Evolutionary conservation across 192 early-diverging fungal species (phyloP).

Genomic region (Paraglomus brasilianum): DNA sequence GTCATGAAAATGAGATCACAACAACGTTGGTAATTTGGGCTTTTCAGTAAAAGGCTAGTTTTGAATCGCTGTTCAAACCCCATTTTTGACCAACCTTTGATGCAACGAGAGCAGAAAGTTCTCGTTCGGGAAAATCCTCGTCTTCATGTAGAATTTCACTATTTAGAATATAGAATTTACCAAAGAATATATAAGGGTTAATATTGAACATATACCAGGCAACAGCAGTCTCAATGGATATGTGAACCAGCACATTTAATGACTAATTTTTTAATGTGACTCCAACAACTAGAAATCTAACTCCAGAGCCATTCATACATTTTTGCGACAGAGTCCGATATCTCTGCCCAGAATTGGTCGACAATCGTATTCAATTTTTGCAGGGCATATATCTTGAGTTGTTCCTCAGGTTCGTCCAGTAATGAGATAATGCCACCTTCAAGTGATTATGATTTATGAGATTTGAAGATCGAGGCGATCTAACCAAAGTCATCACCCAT

Average conservation of each 20-base stretch:
- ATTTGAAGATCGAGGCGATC: neutral
- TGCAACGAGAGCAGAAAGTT: constrained; percentile 93
- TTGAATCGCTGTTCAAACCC: neutral
- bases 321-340: constrained; percentile 86
- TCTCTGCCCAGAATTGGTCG: constrained; percentile 98
- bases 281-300: neutral
- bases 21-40: neutral
- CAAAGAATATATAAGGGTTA: too few relatives aligned
- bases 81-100: constrained; percentile 70
- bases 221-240: too few relatives aligned
- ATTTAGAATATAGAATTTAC: constrained; percentile 7
- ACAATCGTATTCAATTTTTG: constrained; percentile 86
- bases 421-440: constrained; percentile 89
- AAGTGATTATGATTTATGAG: neutral
- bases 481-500: neutral
- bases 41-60: neutral
- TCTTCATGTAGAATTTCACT: constrained; percentile 97
- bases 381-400: constrained; percentile 91
- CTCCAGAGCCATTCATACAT: constrained; percentile 78
- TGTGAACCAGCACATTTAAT: too few relatives aligned
- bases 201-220: too few relatives aligned
- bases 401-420: constrained; percentile 88
- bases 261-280: neutral
- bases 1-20: neutral
- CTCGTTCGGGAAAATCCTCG: constrained; percentile 74